Evolutionary conservation across 2,329 filamentous ascomycete species (phyloP), one percentile per base, ranked within the genome.

Genomic region (Phialophora tarda): DNA sequence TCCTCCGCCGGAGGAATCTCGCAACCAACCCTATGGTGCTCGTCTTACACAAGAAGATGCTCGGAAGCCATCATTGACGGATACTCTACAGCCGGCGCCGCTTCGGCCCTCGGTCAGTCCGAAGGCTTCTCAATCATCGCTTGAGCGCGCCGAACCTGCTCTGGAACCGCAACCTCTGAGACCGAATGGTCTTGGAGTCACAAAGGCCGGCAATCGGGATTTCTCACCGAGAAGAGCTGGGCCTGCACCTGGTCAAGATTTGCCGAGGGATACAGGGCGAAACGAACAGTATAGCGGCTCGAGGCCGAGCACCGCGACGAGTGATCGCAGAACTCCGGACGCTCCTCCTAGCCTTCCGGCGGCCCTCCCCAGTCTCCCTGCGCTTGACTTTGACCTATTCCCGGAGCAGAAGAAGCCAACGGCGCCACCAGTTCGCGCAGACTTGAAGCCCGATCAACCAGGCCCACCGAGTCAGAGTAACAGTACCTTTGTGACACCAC

Each of bases 401-500:
- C 67, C 65, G 6, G 68, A 71, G 12, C 53, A 66, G 24, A 68
- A 65, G 53, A 66, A 56, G 21, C 30, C 71, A 28, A n/a, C 32
- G 6, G 8, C 54, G 5, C 26, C 38, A 41, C 51, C 65, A 34
- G 58, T 70, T 5, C 53, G 28, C 12, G 53, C 28, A 51, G 70
- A 66, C 53, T 71, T 71, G 32, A 76, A 73, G 63, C 59, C 76
- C 1, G 74, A 74, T 32, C 74, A 63, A 53, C 53, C 72, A 53
- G 74, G 75, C 32, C 67, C 74, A 8, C 66, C 74, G 21, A 74
- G 75, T 64, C 76, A 77, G 53, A 66, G 59, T 47, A 73, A 66
- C 30, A 75, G 75, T 26, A 74, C 72, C 55, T 73, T 77, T 38
- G 76, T 78, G 21, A 75, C 77, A 30, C 76, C 78, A 17, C 66